Base-by-base conservation (phyloP, 2,329 filamentous ascomycete species). In the Plectosphaerella plurivora region DNA sequence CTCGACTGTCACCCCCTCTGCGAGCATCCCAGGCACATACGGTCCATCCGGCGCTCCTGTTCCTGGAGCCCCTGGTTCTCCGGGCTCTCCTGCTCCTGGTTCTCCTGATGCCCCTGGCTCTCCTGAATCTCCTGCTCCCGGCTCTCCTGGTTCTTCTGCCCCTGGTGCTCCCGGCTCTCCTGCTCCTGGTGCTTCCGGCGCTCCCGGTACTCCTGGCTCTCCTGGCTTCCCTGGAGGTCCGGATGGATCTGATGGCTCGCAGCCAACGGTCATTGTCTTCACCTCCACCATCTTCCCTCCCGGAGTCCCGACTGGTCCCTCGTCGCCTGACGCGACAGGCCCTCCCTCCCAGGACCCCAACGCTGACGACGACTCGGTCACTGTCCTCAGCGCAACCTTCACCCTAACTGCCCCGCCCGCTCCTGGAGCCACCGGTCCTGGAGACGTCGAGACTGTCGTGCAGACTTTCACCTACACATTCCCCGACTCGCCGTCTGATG, bases 231-330 rank as follows among this genome's bases (percentile, higher is more conserved):
- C 28, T 12, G 28, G 45, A 20, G 52, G 49, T 20, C 18, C 37
- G 5, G 15, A 11, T 35, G 22, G 15, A 12, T 9, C 47, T 22
- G 36, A 16, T 16, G 47, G 47, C 36, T 49, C 47, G 16, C 6
- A 18, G 24, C 36, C 47, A 2, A 41, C 47, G 6, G 28, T 49
- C 20, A n/a, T 49, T 22, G 35, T 49, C 36, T 49, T 39, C 36
- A 49, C 47, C 3, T 39, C 47, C 3, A 49, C 47, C 36, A 15
- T 49, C 14, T 39, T 49, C 11, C 52, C 56, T 37, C 28, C 50
- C 16, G 49, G 41, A 25, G 20, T 47, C 11, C 45, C 47, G 4
- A 47, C 33, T 15, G 50, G 41, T 8, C 41, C 41, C 10, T 7
- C n/a, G 7, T 18, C 15, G n/a, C 41, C 47, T 24, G 41, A 20